Evolutionary conservation across 1,284 basidiomycete genomes (phyloP).

Genomic region (Tilletiaria anomala): DNA sequence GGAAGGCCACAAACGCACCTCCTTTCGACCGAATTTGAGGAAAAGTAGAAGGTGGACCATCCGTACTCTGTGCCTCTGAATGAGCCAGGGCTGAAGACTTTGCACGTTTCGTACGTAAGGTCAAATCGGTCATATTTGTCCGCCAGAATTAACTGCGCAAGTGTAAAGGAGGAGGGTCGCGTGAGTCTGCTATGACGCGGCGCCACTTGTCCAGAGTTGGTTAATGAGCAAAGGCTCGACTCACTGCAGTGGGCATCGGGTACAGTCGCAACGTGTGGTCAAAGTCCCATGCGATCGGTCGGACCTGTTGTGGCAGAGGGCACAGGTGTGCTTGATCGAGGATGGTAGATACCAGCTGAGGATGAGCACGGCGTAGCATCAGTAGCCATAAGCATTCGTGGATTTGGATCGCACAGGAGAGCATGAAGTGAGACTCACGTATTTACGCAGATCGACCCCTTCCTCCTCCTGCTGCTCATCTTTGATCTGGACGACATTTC

Average conservation of each 20-base stretch:
- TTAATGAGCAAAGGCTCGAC: constrained; percentile 20
- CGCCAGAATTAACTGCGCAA: constrained; percentile 66
- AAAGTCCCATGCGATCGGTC: constrained; percentile 77
- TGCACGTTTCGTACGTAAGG: constrained; percentile 91
- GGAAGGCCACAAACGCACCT: too few species aligned
- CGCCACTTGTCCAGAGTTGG: neutral
- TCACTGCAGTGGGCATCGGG: constrained; percentile 78
- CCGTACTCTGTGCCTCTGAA: constrained; percentile 24
- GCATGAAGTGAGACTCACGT: constrained; percentile 14
- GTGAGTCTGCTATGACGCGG: neutral
- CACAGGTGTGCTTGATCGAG: constrained; percentile 51
- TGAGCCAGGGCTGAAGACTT: constrained; percentile 88
- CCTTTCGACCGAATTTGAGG: constrained; percentile 12
- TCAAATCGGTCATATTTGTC: constrained; percentile 94
- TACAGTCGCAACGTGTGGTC: constrained; percentile 86
- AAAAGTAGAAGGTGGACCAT: constrained; percentile 19
- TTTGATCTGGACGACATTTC: constrained; percentile 48
- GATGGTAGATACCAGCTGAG: constrained; percentile 34
- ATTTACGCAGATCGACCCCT: constrained; percentile 27
- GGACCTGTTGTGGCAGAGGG: constrained; percentile 59
- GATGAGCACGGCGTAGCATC: too few species aligned
- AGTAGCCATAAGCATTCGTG: too few species aligned
- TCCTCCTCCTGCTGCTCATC: constrained; percentile 16
- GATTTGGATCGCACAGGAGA: too few species aligned
- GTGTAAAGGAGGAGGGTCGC: too few species aligned